Evolutionary conservation across 169 alveolate species (phyloP), one percentile per base, ranked within the genome.

Genomic region (Plasmodium vivax): DNA sequence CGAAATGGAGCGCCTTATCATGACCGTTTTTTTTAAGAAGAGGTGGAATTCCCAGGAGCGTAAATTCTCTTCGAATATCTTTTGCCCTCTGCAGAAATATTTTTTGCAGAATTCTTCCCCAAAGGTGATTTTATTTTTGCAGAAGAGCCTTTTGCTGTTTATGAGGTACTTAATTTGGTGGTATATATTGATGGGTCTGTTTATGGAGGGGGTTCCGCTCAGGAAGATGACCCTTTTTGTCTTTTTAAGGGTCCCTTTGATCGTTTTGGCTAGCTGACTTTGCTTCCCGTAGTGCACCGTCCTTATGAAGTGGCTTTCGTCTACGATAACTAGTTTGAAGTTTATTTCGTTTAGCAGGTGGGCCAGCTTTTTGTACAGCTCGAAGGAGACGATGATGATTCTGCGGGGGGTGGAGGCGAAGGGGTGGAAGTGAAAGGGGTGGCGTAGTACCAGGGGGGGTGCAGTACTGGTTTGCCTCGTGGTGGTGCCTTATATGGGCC

Each of bases 61-160:
- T 74, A 85, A 85, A 75, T 85, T 85, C 47, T 85, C 93, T 74
- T 85, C 93, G 62, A 45, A 85, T 74, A 85, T 75, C 41, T 74
- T 85, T 75, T 85, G 71, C 30, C 93, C 93, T 54, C 93, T 74
- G 36, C 62, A 75, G 47, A 74, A 74, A 85, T 73, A 85, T 75
- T 85, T 85, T 85, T 85, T 85, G 80, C 93, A 85, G n/a, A 45
- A 85, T 51, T 85, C 93, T 85, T 85, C 93, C 1, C 93, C 93
- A 85, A 85, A 85, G 12, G 62, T 51, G 41, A 23, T 51, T 19
- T 85, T 85, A 85, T 74, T 85, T 85, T 85, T 68, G 23, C 79
- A 77, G 80, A 85, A 85, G 3, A 74, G n/a, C 19, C 43, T 85
- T n/a, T 85, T 74, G 81, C 62, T 38, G 80, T 85, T 85, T 34